Percentiles rank a stretch among this genome's conserved stretches.
phyloP scores from a whole-genome alignment of 352 stramenopile species.

The Saprolegnia diclina region DNA sequence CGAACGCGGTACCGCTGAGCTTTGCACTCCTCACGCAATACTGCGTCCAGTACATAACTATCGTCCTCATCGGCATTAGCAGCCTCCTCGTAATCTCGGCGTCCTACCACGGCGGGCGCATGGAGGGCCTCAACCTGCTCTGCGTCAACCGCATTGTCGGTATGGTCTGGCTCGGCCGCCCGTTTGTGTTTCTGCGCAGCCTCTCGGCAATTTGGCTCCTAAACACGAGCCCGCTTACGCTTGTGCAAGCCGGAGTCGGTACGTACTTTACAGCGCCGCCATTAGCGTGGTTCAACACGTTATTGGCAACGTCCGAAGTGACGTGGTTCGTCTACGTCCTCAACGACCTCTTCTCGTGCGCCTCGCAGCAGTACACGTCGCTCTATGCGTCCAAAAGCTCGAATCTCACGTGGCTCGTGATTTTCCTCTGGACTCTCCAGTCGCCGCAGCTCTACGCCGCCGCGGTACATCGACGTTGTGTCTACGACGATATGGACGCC shows the following conservation, averaged over 20 bases:
- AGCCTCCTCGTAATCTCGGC: not conserved
- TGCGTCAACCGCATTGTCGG: conserved; percentile 18
- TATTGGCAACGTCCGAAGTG: not conserved
- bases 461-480: not conserved
- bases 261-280: conserved; percentile 8
- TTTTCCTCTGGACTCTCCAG: not conserved
- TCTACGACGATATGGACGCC: conserved; percentile 12
- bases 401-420: conserved; percentile 7
- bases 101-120: not conserved
- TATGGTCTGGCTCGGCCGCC: conserved; percentile 13
- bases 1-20: not conserved
- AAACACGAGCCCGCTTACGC: not conserved
- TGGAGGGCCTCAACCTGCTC: conserved; percentile 11
- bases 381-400: conserved; percentile 15
- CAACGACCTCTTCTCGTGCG: conserved; percentile 13
- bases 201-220: conserved; percentile 6
- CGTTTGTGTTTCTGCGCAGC: conserved; percentile 20
- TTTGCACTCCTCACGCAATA: not conserved
- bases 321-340: conserved; percentile 23
- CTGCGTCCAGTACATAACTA: conserved; percentile 5
- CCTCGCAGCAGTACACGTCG: conserved; percentile 4
- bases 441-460: not conserved
- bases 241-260: not conserved
- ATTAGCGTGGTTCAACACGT: conserved; percentile 12
- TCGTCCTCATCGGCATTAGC: not conserved